Percentiles rank a stretch among this genome's conserved stretches.
Conservation (phyloP, 805 yeast species). For the Starmera quercuum region DNA sequence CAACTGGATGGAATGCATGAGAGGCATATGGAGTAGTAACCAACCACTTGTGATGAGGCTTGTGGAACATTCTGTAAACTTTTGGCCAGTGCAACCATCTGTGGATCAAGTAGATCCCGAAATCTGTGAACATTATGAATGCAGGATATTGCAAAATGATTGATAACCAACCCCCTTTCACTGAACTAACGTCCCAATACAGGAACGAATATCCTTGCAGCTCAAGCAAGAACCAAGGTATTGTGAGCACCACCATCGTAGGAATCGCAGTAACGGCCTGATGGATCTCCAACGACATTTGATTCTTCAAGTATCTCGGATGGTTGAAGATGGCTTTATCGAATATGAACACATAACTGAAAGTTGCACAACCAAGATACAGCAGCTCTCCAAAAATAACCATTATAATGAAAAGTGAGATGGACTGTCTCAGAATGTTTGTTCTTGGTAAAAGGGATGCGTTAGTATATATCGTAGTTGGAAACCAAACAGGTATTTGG, state of each 20-base stretch:
- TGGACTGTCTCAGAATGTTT: slow-evolving; percentile 60
- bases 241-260: slow-evolving; percentile 75
- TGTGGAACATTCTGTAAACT: slow-evolving; percentile 81
- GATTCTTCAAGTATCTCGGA: slow-evolving; percentile 93
- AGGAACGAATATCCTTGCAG: slow-evolving; percentile 75
- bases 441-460: slow-evolving; percentile 69
- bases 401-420: slow-evolving; percentile 62
- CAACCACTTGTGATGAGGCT: slow-evolving; percentile 99
- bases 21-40: slow-evolving; percentile 98
- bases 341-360: slow-evolving; percentile 73
- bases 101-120: slow-evolving; percentile 86
- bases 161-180: slow-evolving; percentile 63
- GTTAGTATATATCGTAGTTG: slow-evolving; percentile 47
- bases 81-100: slow-evolving; percentile 90
- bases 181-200: slow-evolving; percentile 56
- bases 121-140: slow-evolving; percentile 89
- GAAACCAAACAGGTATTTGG: slow-evolving; percentile 48
- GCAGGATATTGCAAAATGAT: slow-evolving; percentile 60
- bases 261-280: slow-evolving; percentile 83
- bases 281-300: slow-evolving; percentile 74
- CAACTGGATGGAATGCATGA: slow-evolving; percentile 98
- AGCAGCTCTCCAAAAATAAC: slow-evolving; percentile 82
- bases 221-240: slow-evolving; percentile 86
- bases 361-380: slow-evolving; percentile 65
- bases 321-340: slow-evolving; percentile 90